Percentiles rank a stretch among this genome's conserved stretches.
Evolutionary conservation across 1,284 basidiomycete species (phyloP).

Genomic region (Phellinidium pouzarii): DNA sequence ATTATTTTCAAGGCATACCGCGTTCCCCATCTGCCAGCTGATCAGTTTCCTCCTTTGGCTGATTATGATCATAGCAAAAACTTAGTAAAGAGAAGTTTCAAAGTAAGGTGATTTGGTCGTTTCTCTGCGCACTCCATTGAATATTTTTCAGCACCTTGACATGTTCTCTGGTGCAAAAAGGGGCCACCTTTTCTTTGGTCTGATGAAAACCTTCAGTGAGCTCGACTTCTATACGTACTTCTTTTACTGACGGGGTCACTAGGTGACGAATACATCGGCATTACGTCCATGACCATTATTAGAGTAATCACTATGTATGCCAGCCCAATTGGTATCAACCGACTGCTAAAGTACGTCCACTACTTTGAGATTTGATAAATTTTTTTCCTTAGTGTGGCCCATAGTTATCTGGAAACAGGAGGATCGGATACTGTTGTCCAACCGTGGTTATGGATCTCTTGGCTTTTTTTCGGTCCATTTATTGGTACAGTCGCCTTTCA

Average conservation of each 20-base stretch:
- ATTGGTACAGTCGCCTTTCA: slow-evolving; percentile 35
- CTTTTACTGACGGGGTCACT: background rate
- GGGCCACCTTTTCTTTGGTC: slow-evolving; percentile 29
- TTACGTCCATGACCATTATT: slow-evolving; percentile 18
- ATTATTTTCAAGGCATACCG: slow-evolving; percentile 42
- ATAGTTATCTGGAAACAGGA: slow-evolving; percentile 38
- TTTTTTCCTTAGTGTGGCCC: slow-evolving; percentile 10
- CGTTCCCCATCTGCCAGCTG: slow-evolving; percentile 36
- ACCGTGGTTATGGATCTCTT: slow-evolving; percentile 57
- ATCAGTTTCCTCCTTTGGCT: slow-evolving; percentile 48
- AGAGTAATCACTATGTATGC: slow-evolving; percentile 28
- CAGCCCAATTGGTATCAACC: slow-evolving; percentile 40
- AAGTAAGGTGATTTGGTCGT: slow-evolving; percentile 26
- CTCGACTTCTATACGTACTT: background rate
- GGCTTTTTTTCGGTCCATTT: slow-evolving; percentile 54
- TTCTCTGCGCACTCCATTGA: background rate
- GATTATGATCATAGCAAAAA: slow-evolving; percentile 46
- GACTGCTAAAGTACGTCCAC: slow-evolving; percentile 29
- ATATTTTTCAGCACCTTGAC: slow-evolving; percentile 35
- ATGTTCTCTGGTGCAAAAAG: slow-evolving; percentile 28
- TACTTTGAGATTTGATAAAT: background rate
- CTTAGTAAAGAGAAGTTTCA: slow-evolving; percentile 33
- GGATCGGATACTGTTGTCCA: slow-evolving; percentile 33
- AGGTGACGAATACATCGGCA: slow-evolving; percentile 19
- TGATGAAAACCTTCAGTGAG: slow-evolving; percentile 25